A percentile compares a stretch with the other conserved stretches of the same genome.
Evolutionary conservation across 441 rosid species (phyloP).

Genomic region (Populus hybrid): DNA sequence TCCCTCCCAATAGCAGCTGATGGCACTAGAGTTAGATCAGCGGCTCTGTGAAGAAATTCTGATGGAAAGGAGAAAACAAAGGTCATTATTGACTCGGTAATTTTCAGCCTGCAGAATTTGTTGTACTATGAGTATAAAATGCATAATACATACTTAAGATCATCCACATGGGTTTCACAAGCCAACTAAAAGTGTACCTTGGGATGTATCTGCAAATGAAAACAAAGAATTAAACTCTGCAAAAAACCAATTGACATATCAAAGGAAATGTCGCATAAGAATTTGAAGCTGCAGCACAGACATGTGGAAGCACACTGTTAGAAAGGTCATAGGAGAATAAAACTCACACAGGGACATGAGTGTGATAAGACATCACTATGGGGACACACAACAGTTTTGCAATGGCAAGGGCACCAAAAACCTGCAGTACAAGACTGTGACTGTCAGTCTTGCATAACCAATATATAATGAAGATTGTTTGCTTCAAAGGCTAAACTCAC

Average conservation of each 20-base stretch:
- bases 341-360: conserved; percentile 98
- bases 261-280: background rate
- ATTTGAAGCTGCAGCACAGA: conserved; percentile 4
- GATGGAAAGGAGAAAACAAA: conserved; percentile 20
- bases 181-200: conserved; percentile 96
- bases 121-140: background rate
- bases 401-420: conserved; percentile 88
- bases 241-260: background rate
- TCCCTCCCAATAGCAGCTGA: conserved; percentile 88
- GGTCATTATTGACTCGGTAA: background rate
- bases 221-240: conserved; percentile 14
- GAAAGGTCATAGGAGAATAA: background rate
- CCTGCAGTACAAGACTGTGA: conserved; percentile 41
- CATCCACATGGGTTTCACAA: conserved; percentile 98
- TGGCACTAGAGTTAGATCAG: conserved; percentile 95
- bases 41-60: conserved; percentile 98
- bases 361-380: conserved; percentile 96
- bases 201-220: conserved; percentile 75
- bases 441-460: conserved; percentile 19
- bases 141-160: conserved; percentile 59
- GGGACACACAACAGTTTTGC: conserved; percentile 86
- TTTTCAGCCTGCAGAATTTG: background rate
- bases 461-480: background rate
- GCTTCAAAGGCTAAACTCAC: conserved; percentile 27
- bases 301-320: background rate